Base-by-base conservation (phyloP, 1,284 basidiomycete genomes). In the Ceratobasidium sp. region DNA sequence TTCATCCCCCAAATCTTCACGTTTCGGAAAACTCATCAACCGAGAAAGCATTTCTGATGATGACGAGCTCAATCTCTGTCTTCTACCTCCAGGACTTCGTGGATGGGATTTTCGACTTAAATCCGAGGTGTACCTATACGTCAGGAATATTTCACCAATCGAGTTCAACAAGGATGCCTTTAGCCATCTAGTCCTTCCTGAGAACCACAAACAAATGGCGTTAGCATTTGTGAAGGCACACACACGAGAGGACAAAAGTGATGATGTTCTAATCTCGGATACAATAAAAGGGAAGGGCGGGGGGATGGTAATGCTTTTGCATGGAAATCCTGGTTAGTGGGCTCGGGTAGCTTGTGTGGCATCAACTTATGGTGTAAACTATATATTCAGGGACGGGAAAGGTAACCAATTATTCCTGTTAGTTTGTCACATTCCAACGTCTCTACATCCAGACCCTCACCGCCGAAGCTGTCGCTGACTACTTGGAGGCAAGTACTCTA, bases 371-470 rank as follows among this genome's bases (percentile, higher is more conserved):
- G 1, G 50, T 4, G 20, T n/a, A n/a, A n/a, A n/a, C 3, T n/a
- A 20, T 59, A 38, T 6, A 54, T 68, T 17, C 57, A 71, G 69
- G 69, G 17, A 71, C 69, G 6, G 69, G 69, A 6, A 71, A 71
- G 57, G 69, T 71, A 46, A 61, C 3, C 15, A 20, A 40, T 23
- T 17, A n/a, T 26, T n/a, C n/a, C n/a, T n/a, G n/a, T 7, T 26
- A 1, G 28, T 9, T 17, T 3, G 20, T 46, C 13, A 26, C 17
- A 40, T 2, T n/a, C 7, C 38, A 42, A 7, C 56, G 48, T 54
- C 48, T 10, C 17, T 23, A 17, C 13, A 26, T 48, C 38, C 57
- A 71, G 69, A 71, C 69, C n/a, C 69, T 71, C 1, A 71, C 69
- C 6, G 56, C 69, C 20, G 69, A 71, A 46, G 69, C 69, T 28